Percentiles rank a stretch among this genome's conserved stretches.
These are phyloP conservation scores for Calonectria ilicicola DNA, from an alignment of 2,329 filamentous ascomycete genomes.

Conservation along the genomic window DNA sequence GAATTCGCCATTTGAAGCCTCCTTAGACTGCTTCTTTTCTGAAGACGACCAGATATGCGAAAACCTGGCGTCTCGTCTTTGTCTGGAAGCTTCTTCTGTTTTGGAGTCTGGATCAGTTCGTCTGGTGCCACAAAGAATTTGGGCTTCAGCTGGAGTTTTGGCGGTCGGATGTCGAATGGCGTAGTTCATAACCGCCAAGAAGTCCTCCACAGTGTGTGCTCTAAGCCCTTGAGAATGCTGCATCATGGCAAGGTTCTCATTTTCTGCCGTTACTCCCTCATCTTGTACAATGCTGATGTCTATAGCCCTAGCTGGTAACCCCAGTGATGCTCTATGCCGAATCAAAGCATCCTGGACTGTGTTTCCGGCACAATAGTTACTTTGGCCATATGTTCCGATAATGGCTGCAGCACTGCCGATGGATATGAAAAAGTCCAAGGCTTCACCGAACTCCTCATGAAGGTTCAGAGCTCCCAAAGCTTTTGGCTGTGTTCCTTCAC, in stretches of 20 bases:
- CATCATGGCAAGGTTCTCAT: background rate
- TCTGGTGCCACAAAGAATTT: background rate
- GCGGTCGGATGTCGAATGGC: background rate
- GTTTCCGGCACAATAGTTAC: background rate
- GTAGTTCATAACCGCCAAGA: background rate
- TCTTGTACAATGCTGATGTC: background rate
- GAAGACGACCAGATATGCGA: background rate
- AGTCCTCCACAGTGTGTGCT: background rate
- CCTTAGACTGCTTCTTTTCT: background rate
- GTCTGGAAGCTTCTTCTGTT: background rate
- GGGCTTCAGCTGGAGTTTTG: background rate
- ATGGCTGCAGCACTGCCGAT: background rate
- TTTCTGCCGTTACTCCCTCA: background rate
- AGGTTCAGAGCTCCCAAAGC: background rate
- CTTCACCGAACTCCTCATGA: background rate
- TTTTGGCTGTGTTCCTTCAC: background rate
- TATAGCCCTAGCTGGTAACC: background rate
- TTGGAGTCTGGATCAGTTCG: background rate
- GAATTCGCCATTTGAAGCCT: background rate
- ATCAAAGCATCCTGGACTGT: background rate
- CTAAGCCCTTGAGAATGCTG: background rate
- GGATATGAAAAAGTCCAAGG: background rate
- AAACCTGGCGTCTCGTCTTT: background rate
- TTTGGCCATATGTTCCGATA: background rate
- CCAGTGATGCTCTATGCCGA: background rate